Evolutionary conservation across 2,329 filamentous ascomycete genomes (phyloP).

Genomic region (Sphaerostilbella broomeana): DNA sequence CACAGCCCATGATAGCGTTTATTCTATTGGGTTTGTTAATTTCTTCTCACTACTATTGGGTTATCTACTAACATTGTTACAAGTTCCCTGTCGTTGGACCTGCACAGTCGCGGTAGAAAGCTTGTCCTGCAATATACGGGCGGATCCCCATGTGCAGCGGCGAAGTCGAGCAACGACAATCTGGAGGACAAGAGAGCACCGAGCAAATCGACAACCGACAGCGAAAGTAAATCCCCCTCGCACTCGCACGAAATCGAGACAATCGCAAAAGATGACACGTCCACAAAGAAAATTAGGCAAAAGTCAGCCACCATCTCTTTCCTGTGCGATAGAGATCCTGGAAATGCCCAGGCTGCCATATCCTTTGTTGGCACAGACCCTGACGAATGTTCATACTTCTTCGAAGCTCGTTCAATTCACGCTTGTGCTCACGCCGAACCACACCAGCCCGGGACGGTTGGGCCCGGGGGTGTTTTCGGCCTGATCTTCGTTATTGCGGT

Average conservation of each 20-base stretch:
- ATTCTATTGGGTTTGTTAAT: slow-evolving; percentile 65
- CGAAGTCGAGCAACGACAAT: slow-evolving; percentile 26
- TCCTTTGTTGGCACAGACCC: slow-evolving; percentile 79
- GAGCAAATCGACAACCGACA: no score
- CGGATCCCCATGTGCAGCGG: slow-evolving; percentile 64
- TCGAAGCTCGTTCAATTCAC: slow-evolving; percentile 79
- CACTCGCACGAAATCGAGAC: slow-evolving; percentile 17
- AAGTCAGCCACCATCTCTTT: slow-evolving; percentile 90
- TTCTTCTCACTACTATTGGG: not conserved
- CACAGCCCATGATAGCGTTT: slow-evolving; percentile 55
- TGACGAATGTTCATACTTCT: slow-evolving; percentile 92
- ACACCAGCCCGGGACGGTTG: slow-evolving; percentile 64
- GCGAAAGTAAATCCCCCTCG: not conserved
- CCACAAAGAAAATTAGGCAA: slow-evolving; percentile 36
- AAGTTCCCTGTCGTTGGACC: slow-evolving; percentile 43
- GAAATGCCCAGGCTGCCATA: slow-evolving; percentile 59
- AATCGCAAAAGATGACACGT: slow-evolving; percentile 24
- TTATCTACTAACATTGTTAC: slow-evolving; percentile 3
- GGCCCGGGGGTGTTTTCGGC: slow-evolving; percentile 73
- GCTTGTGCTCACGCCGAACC: slow-evolving; percentile 66
- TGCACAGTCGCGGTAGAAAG: slow-evolving; percentile 61
- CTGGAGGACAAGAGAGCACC: slow-evolving; percentile 24
- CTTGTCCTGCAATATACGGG: slow-evolving; percentile 70
- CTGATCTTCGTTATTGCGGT: slow-evolving; percentile 75
- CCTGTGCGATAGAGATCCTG: slow-evolving; percentile 79